These are phyloP conservation scores for Astragalus membranaceus DNA, from an alignment of 306 rosid species.

Conservation along the genomic window DNA sequence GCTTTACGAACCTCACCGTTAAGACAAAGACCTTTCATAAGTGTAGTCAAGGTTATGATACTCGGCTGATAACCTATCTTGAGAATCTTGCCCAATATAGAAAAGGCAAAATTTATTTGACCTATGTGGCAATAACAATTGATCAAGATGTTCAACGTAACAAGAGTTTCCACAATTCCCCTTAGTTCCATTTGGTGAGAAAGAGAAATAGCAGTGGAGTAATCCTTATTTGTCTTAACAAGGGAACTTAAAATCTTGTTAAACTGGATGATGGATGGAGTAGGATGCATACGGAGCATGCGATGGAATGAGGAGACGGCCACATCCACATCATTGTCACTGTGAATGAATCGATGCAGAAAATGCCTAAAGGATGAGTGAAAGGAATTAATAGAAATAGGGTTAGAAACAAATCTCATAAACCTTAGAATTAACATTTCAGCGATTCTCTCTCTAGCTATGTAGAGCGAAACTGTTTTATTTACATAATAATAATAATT, in stretches of 20 bases:
- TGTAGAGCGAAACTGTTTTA: too few species aligned
- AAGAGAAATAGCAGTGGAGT: neutral
- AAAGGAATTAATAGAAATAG: too few species aligned
- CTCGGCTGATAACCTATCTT: neutral
- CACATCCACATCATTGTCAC: too few species aligned
- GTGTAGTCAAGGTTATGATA: neutral
- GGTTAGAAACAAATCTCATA: too few species aligned
- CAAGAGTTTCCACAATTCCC: neutral
- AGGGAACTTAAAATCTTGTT: neutral
- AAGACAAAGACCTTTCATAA: neutral
- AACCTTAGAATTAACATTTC: too few species aligned
- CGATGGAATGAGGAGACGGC: neutral
- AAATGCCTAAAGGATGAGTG: too few species aligned
- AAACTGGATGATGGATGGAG: neutral
- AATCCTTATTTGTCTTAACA: neutral
- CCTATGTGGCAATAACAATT: neutral
- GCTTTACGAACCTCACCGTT: neutral
- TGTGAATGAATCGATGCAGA: too few species aligned
- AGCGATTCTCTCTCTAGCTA: too few species aligned
- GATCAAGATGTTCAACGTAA: neutral
- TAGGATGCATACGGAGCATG: neutral
- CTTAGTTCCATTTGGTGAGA: neutral
- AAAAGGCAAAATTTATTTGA: neutral
- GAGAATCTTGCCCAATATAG: neutral
- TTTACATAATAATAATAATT: too few species aligned